A percentile compares a stretch with the other conserved stretches of the same genome.
These are phyloP conservation scores for Chrysochromulina tobinii DNA, from an alignment of 78 protist species.

Conservation along the genomic window DNA sequence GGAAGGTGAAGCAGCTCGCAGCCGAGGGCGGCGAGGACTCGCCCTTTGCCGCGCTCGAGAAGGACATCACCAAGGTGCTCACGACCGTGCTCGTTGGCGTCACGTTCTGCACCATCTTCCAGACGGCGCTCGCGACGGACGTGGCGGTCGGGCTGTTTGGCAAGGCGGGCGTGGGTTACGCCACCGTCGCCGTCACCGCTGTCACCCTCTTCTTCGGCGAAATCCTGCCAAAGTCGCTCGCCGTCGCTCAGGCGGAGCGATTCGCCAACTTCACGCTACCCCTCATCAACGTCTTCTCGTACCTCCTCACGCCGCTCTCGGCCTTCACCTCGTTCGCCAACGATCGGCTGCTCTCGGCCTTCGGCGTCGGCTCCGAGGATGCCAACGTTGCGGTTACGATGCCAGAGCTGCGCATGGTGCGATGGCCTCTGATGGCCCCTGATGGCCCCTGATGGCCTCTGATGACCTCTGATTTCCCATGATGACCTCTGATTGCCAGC, in stretches of 20 bases:
- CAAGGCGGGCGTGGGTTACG: background rate
- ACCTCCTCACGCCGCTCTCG: background rate
- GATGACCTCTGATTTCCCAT: too few relatives aligned
- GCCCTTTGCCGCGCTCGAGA: background rate
- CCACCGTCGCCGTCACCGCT: background rate
- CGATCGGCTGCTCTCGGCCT: background rate
- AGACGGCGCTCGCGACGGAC: conserved; percentile 12
- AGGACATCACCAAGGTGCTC: background rate
- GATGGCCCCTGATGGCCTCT: too few relatives aligned
- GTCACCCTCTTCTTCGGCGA: conserved; percentile 33
- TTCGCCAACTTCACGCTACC: background rate
- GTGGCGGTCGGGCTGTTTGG: background rate
- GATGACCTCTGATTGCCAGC: too few relatives aligned
- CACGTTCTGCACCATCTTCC: background rate
- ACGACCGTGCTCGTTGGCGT: conserved; percentile 20
- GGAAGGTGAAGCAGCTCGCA: conserved; percentile 15
- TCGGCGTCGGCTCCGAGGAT: background rate
- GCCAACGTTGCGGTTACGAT: background rate
- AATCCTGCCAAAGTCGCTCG: conserved; percentile 44
- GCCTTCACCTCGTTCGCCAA: background rate
- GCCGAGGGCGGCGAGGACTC: background rate
- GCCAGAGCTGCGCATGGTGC: conserved; percentile 11
- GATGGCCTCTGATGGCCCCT: background rate
- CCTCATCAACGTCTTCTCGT: background rate
- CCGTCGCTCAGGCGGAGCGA: background rate